Evolutionary conservation across 164 flowering plant genomes (phyloP).

Genomic region (Tetrastigma voinierianum): DNA sequence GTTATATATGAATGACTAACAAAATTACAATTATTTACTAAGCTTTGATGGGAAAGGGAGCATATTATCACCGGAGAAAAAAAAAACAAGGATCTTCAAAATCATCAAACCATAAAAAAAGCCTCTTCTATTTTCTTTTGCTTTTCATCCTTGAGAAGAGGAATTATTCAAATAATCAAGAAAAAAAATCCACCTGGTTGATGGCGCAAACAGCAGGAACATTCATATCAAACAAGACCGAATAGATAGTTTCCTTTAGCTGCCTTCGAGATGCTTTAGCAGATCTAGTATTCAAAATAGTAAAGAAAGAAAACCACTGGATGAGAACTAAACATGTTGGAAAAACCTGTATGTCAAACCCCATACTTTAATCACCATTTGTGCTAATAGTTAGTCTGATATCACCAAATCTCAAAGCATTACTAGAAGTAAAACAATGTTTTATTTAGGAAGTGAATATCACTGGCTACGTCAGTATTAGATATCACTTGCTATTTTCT

Average conservation of each 20-base stretch:
- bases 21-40: not conserved
- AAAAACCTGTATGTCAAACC: no score
- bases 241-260: constrained; percentile 66
- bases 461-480: no score
- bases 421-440: no score
- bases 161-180: not conserved
- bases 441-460: no score
- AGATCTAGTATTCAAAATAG: constrained; percentile 61
- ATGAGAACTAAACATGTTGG: not conserved
- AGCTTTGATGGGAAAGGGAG: not conserved
- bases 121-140: not conserved
- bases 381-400: not conserved
- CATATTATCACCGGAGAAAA: not conserved
- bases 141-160: not conserved
- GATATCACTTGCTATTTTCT: no score
- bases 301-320: not conserved
- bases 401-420: no score
- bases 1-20: no score
- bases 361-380: no score
- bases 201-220: constrained; percentile 94
- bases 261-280: constrained; percentile 82
- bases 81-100: not conserved
- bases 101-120: not conserved
- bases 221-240: constrained; percentile 81
- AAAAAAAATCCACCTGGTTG: constrained; percentile 52